Evolutionary conservation across 2,329 filamentous ascomycete genomes (phyloP).

Genomic region (Fusarium udum): DNA sequence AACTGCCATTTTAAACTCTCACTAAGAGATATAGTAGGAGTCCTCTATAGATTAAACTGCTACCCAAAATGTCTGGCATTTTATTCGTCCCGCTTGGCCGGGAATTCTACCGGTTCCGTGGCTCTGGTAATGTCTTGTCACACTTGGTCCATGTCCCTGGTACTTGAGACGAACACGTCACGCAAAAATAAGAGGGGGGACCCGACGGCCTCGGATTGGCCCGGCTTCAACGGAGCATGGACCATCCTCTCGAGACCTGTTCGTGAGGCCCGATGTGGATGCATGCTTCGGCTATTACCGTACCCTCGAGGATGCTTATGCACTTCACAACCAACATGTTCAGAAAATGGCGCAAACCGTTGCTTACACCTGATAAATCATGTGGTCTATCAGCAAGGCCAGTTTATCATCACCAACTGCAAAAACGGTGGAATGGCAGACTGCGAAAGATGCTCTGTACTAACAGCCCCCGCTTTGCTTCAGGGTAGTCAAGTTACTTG

Average conservation of each 20-base stretch:
- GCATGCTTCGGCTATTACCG: neutral
- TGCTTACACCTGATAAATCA: neutral
- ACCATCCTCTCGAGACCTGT: neutral
- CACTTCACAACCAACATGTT: neutral
- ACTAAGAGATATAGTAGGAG: neutral
- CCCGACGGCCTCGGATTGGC: neutral
- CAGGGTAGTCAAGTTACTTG: neutral
- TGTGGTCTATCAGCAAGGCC: fast-evolving
- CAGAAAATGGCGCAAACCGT: neutral
- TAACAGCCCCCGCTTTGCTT: neutral
- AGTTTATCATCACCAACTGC: neutral
- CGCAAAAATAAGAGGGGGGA: neutral
- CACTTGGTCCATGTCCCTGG: neutral
- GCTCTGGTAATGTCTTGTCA: neutral
- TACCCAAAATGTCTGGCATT: neutral
- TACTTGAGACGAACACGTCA: neutral
- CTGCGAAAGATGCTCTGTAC: neutral
- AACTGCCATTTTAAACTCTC: neutral
- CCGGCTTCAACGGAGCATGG: neutral
- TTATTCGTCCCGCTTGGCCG: neutral
- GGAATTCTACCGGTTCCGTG: neutral
- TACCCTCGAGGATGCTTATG: neutral
- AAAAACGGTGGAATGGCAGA: neutral
- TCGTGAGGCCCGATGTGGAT: neutral
- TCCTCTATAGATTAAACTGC: neutral